Evolutionary conservation across 169 alveolate species (phyloP).

Genomic region (Eimeria acervulina): DNA sequence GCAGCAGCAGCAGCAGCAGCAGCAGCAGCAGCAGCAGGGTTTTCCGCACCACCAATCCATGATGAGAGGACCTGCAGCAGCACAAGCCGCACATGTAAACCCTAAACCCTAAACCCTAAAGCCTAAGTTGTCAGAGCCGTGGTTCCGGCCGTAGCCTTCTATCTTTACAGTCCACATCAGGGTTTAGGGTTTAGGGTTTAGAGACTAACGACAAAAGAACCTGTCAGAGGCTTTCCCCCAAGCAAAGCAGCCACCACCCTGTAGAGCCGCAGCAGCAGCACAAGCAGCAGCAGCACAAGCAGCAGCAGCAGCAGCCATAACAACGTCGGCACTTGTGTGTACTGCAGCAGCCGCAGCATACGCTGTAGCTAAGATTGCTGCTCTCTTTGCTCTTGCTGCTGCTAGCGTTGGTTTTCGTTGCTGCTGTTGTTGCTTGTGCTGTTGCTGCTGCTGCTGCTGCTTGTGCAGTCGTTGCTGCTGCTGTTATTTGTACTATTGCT

Average conservation of each 20-base stretch:
- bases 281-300: conserved; percentile 33
- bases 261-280: background rate
- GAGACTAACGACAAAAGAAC: conserved; percentile 43
- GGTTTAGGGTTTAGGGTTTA: background rate
- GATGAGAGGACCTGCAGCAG: conserved; percentile 47
- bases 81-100: background rate
- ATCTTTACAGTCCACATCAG: background rate
- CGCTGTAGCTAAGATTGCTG: too few relatives aligned
- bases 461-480: too few relatives aligned
- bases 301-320: conserved; percentile 5
- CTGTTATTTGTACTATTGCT: too few relatives aligned
- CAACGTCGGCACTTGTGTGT: background rate
- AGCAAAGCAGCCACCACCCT: conserved; percentile 53
- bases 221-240: conserved; percentile 55
- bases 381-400: too few relatives aligned
- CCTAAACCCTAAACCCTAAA: conserved; percentile 36
- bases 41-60: background rate
- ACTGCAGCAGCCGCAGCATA: background rate
- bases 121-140: background rate
- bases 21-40: conserved; percentile 20
- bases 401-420: too few relatives aligned
- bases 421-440: too few relatives aligned
- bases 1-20: background rate
- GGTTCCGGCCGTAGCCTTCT: background rate
- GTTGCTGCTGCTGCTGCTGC: conserved; percentile 24